Evolutionary conservation across 305 asterid genomes (phyloP).

Genomic region (Solanum hybrid): DNA sequence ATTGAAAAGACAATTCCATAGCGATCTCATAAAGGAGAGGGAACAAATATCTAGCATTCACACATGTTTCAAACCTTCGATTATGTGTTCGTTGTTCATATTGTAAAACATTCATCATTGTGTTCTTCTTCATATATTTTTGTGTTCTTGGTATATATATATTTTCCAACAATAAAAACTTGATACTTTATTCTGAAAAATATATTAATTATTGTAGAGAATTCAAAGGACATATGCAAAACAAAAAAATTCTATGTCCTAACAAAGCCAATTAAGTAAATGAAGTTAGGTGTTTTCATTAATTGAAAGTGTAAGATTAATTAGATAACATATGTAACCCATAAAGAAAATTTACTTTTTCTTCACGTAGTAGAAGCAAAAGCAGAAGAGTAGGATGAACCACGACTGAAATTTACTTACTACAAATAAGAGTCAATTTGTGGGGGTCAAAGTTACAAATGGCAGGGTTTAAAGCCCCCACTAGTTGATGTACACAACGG

Average conservation of each 20-base stretch:
- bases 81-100: neutral
- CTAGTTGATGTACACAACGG: neutral
- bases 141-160: neutral
- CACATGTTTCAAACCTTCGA: too few relatives aligned
- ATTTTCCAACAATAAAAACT: too few relatives aligned
- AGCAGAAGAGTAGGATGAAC: neutral
- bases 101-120: neutral
- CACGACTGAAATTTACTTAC: neutral
- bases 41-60: too few relatives aligned
- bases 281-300: neutral
- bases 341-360: neutral
- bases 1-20: neutral
- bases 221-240: neutral
- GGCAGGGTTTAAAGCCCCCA: neutral
- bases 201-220: neutral
- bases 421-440: neutral
- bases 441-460: neutral
- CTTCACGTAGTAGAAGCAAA: neutral
- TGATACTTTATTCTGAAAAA: too few relatives aligned
- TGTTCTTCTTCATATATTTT: neutral
- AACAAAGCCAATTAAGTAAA: neutral
- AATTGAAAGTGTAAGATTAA: neutral
- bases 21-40: neutral
- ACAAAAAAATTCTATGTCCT: neutral
- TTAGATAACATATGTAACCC: neutral